Percentiles rank a stretch among this genome's conserved stretches.
Conservation (phyloP, 192 early-diverging fungal species). For the Linnemannia zychae region DNA sequence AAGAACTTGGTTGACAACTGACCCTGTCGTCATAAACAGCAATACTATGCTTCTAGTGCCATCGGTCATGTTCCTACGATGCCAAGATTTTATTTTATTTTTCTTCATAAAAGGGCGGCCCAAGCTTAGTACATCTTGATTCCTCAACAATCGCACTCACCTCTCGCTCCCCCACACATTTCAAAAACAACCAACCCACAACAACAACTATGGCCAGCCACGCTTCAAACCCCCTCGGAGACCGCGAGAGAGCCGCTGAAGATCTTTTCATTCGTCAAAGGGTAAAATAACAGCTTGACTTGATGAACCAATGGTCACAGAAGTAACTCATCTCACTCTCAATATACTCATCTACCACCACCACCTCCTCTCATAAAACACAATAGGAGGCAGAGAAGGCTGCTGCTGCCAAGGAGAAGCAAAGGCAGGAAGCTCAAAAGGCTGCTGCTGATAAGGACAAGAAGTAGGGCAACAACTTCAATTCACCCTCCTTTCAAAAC, state of each 20-base stretch:
- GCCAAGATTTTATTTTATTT: neutral
- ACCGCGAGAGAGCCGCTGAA: slow-evolving; percentile 32
- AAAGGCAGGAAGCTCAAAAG: slow-evolving; percentile 26
- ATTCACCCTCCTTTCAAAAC: neutral
- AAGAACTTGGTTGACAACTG: neutral
- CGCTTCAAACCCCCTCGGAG: slow-evolving; percentile 23
- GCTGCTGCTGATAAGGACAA: slow-evolving; percentile 17
- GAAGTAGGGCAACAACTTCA: slow-evolving; percentile 9
- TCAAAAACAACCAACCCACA: neutral
- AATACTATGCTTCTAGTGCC: too few species aligned
- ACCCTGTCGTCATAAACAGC: neutral
- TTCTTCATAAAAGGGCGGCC: neutral
- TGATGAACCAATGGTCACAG: neutral
- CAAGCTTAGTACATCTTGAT: neutral
- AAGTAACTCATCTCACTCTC: neutral
- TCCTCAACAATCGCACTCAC: neutral
- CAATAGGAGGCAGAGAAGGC: slow-evolving; percentile 49
- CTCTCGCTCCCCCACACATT: neutral
- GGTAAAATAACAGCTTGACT: slow-evolving; percentile 3
- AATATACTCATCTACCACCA: neutral
- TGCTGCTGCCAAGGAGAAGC: slow-evolving; percentile 39
- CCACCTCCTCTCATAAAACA: neutral
- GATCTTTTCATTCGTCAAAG: slow-evolving; percentile 50
- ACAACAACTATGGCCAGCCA: neutral
- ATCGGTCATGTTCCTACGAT: too few species aligned